A percentile compares a stretch with the other conserved stretches of the same genome.
Conservation (phyloP, 2,329 filamentous ascomycete genomes). For the Penicillium sp. region DNA sequence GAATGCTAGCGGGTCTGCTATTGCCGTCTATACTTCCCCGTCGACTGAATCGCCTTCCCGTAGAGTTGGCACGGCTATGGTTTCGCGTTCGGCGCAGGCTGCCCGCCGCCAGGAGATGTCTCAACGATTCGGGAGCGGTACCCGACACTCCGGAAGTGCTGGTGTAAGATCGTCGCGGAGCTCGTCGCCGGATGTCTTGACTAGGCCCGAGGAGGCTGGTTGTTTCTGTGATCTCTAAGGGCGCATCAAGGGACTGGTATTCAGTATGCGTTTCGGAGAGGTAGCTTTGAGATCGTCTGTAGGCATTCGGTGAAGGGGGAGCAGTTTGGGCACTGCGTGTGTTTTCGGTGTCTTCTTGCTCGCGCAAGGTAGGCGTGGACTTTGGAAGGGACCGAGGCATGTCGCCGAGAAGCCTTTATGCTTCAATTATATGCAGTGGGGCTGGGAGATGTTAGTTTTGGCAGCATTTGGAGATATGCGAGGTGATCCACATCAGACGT, state of each 20-base stretch:
- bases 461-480: neutral
- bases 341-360: conserved; percentile 15
- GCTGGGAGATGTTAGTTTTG: conserved; percentile 9
- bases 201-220: conserved; percentile 36
- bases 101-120: conserved; percentile 36
- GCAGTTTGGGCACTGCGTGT: conserved; percentile 30
- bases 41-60: conserved; percentile 49
- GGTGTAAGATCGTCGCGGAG: conserved; percentile 38
- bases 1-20: conserved; percentile 31
- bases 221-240: conserved; percentile 35
- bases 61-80: conserved; percentile 53
- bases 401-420: conserved; percentile 8
- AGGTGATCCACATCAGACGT: conserved; percentile 1
- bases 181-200: conserved; percentile 18
- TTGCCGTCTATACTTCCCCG: conserved; percentile 59
- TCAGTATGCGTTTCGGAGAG: conserved; percentile 34
- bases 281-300: conserved; percentile 33
- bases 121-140: conserved; percentile 36
- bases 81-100: conserved; percentile 44
- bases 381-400: conserved; percentile 38
- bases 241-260: conserved; percentile 34
- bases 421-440: conserved; percentile 4
- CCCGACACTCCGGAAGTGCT: conserved; percentile 37
- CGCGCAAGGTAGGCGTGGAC: conserved; percentile 17
- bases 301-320: conserved; percentile 38